Percentiles rank a stretch among this genome's conserved stretches.
These are phyloP conservation scores for Staphylotrichum tortipilum DNA, from an alignment of 495 filamentous ascomycete species.

Conservation along the genomic window DNA sequence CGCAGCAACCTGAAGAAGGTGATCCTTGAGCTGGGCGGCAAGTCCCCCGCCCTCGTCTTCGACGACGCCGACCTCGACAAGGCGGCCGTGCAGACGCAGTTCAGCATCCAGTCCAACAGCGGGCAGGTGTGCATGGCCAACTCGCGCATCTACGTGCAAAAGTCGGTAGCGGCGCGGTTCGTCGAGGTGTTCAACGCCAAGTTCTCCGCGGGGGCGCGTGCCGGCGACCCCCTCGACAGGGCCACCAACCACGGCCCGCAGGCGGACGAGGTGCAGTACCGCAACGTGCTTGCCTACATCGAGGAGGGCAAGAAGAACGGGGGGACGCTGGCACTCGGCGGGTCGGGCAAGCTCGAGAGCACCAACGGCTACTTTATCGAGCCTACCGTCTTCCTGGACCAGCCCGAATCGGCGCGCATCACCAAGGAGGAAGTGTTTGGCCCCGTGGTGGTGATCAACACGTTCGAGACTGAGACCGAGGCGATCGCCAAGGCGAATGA, in stretches of 20 bases:
- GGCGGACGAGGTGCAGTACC: conserved; percentile 32
- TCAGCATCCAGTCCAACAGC: conserved; percentile 61
- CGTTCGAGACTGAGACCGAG: conserved; percentile 56
- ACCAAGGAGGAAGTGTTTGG: conserved; percentile 46
- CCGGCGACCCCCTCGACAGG: conserved; percentile 53
- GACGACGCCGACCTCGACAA: conserved; percentile 61
- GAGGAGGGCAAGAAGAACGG: conserved; percentile 28
- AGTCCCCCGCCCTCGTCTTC: conserved; percentile 63
- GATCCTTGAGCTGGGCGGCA: conserved; percentile 76
- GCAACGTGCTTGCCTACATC: conserved; percentile 25
- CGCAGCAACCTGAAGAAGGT: conserved; percentile 58
- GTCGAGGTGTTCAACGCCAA: conserved; percentile 47
- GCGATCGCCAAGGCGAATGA: conserved; percentile 61
- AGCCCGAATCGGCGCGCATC: conserved; percentile 57
- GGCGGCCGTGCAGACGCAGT: conserved; percentile 63
- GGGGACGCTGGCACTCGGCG: conserved; percentile 24
- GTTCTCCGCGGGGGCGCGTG: conserved; percentile 49
- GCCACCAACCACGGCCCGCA: conserved; percentile 59
- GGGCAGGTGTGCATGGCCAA: conserved; percentile 75
- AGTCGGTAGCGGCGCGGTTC: conserved; percentile 48
- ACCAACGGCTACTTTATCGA: conserved; percentile 44
- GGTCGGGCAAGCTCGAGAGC: conserved; percentile 15
- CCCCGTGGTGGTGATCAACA: conserved; percentile 64
- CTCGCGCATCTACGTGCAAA: conserved; percentile 64
- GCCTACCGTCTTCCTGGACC: conserved; percentile 65